Evolutionary conservation across 805 yeast species (phyloP), one percentile per base, ranked within the genome.

Genomic region (Naumovozyma baii): DNA sequence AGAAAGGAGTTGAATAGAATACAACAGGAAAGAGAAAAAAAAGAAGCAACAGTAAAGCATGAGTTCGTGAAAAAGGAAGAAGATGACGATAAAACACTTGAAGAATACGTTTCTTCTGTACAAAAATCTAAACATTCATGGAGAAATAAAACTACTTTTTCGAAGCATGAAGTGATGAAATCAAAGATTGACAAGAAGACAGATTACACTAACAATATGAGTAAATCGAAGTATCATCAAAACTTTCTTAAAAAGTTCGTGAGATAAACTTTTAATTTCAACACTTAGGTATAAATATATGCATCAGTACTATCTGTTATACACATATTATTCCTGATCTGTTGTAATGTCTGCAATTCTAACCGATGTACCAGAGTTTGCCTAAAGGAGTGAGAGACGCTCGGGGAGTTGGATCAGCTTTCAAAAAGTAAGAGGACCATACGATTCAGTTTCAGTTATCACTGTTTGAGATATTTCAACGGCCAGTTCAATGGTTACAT

Each of bases 231-330:
- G 12, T 67, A 63, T 40, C 74, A 70, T 47, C 55, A 57, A 34
- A 59, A 62, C 18, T 70, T 70, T 39, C 55, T 70, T 55, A 59
- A 65, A 38, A 64, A 59, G 38, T 67, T 58, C 46, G 52, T 68
- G 14, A 62, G 50, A 40, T 69, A 31, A 42, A 10, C 15, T n/a
- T 10, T 20, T 34, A 22, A 12, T n/a, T n/a, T n/a, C n/a, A n/a
- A n/a, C n/a, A n/a, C n/a, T n/a, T n/a, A n/a, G n/a, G n/a, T n/a
- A n/a, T n/a, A n/a, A n/a, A n/a, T n/a, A n/a, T n/a, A n/a, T n/a
- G n/a, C n/a, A n/a, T n/a, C n/a, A n/a, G n/a, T n/a, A n/a, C n/a
- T n/a, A n/a, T n/a, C n/a, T n/a, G n/a, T n/a, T n/a, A n/a, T n/a
- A n/a, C n/a, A n/a, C n/a, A n/a, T n/a, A n/a, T n/a, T n/a, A n/a